These are phyloP conservation scores for Tulasnella sp. DNA, from an alignment of 768 basidiomycete genomes.

Conservation along the genomic window DNA sequence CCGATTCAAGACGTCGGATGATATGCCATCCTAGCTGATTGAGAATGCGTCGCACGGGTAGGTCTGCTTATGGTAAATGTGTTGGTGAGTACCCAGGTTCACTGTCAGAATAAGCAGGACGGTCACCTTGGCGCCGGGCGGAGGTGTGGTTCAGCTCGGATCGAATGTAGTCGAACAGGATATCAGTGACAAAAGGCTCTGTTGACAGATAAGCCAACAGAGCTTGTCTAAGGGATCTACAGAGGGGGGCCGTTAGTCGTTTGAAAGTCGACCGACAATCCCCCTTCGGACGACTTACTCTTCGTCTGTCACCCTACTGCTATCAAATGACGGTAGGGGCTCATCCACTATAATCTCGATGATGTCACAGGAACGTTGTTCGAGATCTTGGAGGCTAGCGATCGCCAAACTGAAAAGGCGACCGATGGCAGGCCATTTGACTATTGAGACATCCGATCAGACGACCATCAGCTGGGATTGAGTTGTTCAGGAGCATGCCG, in stretches of 20 bases:
- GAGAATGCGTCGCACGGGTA: not conserved
- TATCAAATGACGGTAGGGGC: not conserved
- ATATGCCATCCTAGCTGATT: conserved; percentile 16
- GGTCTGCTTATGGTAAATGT: not conserved
- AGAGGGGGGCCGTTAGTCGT: not conserved
- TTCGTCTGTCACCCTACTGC: not conserved
- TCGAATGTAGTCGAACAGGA: not conserved
- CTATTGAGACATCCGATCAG: not conserved
- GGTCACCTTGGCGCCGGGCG: not conserved
- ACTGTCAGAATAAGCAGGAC: not conserved
- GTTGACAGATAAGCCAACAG: not conserved
- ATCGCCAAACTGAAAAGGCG: conserved; percentile 9
- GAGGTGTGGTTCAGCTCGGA: not conserved
- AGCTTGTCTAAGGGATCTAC: not conserved
- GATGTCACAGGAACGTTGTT: not conserved
- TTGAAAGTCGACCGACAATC: not conserved
- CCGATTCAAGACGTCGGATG: not conserved
- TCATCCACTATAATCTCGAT: conserved; percentile 1
- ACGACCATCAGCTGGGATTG: not conserved
- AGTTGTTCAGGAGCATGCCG: not conserved
- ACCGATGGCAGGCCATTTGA: conserved; percentile 10
- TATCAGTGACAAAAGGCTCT: conserved; percentile 1
- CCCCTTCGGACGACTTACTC: not conserved
- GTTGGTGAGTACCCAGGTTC: not conserved
- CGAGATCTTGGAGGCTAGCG: not conserved